Evolutionary conservation across 2,329 filamentous ascomycete species (phyloP).

Genomic region (Decorospora gaudefroyi): DNA sequence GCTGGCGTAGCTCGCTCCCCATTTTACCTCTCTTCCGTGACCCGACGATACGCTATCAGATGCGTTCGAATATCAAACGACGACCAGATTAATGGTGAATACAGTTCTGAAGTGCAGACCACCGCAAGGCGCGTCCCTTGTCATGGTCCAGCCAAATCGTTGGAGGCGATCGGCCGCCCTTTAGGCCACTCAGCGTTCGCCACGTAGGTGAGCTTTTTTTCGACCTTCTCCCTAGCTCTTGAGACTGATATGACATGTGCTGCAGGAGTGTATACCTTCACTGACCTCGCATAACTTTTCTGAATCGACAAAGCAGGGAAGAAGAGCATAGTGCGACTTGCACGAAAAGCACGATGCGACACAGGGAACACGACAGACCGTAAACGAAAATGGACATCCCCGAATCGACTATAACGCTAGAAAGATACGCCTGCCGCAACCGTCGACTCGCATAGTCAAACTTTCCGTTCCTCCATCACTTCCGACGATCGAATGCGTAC

Average conservation of each 20-base stretch:
- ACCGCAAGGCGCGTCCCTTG: conserved; percentile 14
- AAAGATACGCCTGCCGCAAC: neutral
- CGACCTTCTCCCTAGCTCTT: conserved; percentile 24
- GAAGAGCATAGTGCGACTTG: conserved; percentile 16
- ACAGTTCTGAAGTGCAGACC: conserved; percentile 14
- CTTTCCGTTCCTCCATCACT: no score
- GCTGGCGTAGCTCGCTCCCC: conserved; percentile 27
- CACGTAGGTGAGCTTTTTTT: conserved; percentile 44
- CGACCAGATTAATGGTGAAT: conserved; percentile 13
- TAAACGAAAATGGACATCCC: conserved; percentile 14
- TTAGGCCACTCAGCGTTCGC: conserved; percentile 51
- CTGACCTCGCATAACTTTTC: conserved; percentile 4
- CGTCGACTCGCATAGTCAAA: neutral
- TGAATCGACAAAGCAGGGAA: conserved; percentile 13
- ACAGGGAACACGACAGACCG: conserved; percentile 24
- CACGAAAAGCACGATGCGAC: conserved; percentile 27
- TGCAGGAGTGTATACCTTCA: conserved; percentile 13
- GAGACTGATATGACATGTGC: conserved; percentile 26
- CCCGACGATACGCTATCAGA: neutral
- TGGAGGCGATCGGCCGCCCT: conserved; percentile 43
- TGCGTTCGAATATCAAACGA: neutral
- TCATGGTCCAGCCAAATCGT: conserved; percentile 9
- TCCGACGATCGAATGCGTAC: neutral
- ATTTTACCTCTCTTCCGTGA: conserved; percentile 21
- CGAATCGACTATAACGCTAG: neutral